Evolutionary conservation across 371 early-diverging fungal species (phyloP).

Genomic region (Zychaea mexicana): DNA sequence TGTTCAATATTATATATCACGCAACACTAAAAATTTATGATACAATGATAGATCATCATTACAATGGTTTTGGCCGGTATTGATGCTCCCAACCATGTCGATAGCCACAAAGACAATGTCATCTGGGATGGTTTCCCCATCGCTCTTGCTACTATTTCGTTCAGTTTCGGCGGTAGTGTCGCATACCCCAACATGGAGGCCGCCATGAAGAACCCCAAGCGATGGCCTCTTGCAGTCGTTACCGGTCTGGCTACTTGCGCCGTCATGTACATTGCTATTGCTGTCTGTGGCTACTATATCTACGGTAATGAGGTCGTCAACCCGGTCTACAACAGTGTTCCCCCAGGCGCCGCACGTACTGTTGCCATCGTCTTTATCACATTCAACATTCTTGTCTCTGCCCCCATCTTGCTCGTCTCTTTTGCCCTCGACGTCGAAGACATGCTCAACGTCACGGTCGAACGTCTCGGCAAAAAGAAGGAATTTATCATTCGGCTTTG

Average conservation of each 20-base stretch:
- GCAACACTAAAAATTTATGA: too few species aligned
- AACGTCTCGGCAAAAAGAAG: slow-evolving; percentile 44
- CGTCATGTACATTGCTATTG: slow-evolving; percentile 74
- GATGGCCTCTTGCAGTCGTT: slow-evolving; percentile 72
- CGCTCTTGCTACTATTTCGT: slow-evolving; percentile 68
- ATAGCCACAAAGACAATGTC: slow-evolving; percentile 33
- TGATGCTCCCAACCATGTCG: slow-evolving; percentile 15
- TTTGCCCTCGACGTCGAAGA: slow-evolving; percentile 75
- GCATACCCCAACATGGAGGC: slow-evolving; percentile 85
- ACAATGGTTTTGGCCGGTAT: slow-evolving; percentile 42
- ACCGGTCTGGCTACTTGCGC: slow-evolving; percentile 72
- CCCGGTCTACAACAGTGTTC: slow-evolving; percentile 77
- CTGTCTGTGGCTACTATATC: slow-evolving; percentile 77
- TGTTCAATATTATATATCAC: neutral
- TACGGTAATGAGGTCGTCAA: slow-evolving; percentile 73
- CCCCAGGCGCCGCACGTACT: slow-evolving; percentile 59
- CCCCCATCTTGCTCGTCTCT: slow-evolving; percentile 80
- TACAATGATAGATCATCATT: slow-evolving; percentile 21
- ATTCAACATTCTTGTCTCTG: slow-evolving; percentile 77
- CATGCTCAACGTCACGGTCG: slow-evolving; percentile 52
- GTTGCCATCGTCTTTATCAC: slow-evolving; percentile 77
- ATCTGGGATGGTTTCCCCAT: slow-evolving; percentile 58
- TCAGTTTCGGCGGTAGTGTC: slow-evolving; percentile 81
- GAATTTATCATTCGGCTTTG: slow-evolving; percentile 60
- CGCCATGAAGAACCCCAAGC: slow-evolving; percentile 77